Evolutionary conservation across 2,329 filamentous ascomycete genomes (phyloP), one percentile per base, ranked within the genome.

Genomic region (Apiospora aurea): DNA sequence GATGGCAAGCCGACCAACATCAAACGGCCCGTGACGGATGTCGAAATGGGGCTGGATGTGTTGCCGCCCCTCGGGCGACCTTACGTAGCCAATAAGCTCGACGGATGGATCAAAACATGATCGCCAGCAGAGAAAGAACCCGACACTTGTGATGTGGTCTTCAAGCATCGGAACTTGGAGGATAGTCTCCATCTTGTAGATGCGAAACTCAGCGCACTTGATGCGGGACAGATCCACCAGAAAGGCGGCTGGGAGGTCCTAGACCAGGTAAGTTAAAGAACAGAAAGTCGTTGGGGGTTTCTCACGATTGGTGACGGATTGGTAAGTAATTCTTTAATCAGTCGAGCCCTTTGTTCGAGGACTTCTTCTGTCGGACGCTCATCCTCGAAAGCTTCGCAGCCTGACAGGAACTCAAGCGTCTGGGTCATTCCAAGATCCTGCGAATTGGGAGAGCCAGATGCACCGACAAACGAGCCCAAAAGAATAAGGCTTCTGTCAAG

Each of bases 111-210:
- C n/a, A 51, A 51, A 51, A 21, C 47, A n/a, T 6, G 47, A 51
- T 51, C 47, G n/a, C 47, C n/a, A 51, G n/a, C n/a, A 51, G 47
- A 51, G 47, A 24, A 51, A 51, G n/a, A 51, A 51, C 6, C 47
- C 47, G 47, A n/a, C n/a, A n/a, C n/a, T 51, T 51, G n/a, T 13
- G n/a, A 51, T 13, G n/a, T 11, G 47, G 24, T 51, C n/a, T 24
- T 24, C 2, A 51, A 51, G 47, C 1, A 51, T 4, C 21, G 47
- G 47, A 51, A 24, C 21, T 51, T 51, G 11, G 47, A 51, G 11
- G 8, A 7, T 51, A 24, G 47, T 51, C 47, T 51, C 47, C n/a
- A 51, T 51, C 47, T 51, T n/a, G n/a, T 51, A 51, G 3, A 51
- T 7, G n/a, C 47, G 47, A 51, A 51, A 51, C n/a, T 51, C n/a